Conservation (phyloP, 371 early-diverging fungal species). For the Sporodiniella umbellata region DNA sequence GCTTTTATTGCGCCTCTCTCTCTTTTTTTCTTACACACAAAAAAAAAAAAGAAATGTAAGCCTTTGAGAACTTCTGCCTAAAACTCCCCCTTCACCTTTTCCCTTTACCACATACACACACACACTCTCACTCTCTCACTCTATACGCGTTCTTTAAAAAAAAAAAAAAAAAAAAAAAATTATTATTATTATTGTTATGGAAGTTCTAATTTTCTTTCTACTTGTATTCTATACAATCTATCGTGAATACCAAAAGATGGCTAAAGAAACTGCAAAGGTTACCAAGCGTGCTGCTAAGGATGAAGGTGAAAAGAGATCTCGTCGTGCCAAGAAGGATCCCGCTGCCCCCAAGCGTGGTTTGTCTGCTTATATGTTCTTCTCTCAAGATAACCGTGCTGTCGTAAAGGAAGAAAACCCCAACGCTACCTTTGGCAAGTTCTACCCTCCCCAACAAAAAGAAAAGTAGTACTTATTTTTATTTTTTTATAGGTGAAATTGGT, state of each 20-base stretch:
- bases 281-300: conserved; percentile 12
- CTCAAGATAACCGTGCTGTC: conserved; percentile 64
- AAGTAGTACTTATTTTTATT: background rate
- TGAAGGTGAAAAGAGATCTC: conserved; percentile 25
- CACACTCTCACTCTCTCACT: no score
- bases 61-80: no score
- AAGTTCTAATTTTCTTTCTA: no score
- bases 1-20: no score
- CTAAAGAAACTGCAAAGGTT: conserved; percentile 17
- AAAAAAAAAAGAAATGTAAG: no score
- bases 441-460: background rate
- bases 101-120: no score
- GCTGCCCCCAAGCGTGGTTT: conserved; percentile 78
- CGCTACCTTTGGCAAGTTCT: conserved; percentile 67
- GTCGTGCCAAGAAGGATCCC: conserved; percentile 58
- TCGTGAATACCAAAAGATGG: no score
- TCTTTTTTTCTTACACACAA: no score
- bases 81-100: no score
- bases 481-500: conserved; percentile 58
- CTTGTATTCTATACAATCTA: no score
- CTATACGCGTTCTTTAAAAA: background rate
- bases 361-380: conserved; percentile 83
- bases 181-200: no score
- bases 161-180: background rate
- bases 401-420: conserved; percentile 78